These are phyloP conservation scores for Talaromyces sp. DNA, from an alignment of 2,329 filamentous ascomycete species.

Conservation along the genomic window DNA sequence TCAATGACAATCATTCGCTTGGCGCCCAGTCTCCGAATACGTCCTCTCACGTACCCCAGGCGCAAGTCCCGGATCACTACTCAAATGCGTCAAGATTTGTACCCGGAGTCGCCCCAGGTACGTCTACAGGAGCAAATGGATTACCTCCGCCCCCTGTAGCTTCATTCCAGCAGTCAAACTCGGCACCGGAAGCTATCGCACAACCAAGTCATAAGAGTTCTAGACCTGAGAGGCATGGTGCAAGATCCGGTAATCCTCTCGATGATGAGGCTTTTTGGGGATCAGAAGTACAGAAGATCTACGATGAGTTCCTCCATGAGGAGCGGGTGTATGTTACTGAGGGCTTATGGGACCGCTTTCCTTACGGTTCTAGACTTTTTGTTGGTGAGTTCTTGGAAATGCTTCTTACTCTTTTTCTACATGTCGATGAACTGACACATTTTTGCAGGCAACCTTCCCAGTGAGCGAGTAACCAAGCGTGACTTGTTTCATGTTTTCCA, in stretches of 20 bases:
- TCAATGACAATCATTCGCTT: conserved; percentile 37
- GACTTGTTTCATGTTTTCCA: conserved; percentile 92
- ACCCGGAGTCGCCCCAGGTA: conserved; percentile 34
- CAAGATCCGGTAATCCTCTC: conserved; percentile 20
- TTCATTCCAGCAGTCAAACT: conserved; percentile 33
- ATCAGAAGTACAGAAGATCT: conserved; percentile 46
- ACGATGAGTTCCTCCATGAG: conserved; percentile 48
- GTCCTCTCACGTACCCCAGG: conserved; percentile 22
- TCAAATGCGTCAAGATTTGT: conserved; percentile 18
- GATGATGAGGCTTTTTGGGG: conserved; percentile 45
- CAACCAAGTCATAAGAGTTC: conserved; percentile 22
- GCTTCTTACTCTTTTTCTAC: not conserved
- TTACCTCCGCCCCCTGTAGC: conserved; percentile 39
- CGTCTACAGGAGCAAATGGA: conserved; percentile 29
- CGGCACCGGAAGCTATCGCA: conserved; percentile 21
- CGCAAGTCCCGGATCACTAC: conserved; percentile 21
- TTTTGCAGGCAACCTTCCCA: conserved; percentile 73
- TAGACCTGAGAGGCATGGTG: conserved; percentile 25
- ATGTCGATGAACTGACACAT: not conserved
- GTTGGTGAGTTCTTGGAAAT: conserved; percentile 37
- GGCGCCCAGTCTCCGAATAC: conserved; percentile 27
- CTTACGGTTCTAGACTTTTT: conserved; percentile 45
- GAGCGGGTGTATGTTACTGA: conserved; percentile 49
- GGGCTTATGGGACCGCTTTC: conserved; percentile 49
- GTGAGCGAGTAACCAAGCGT: conserved; percentile 86